Evolutionary conservation across 768 basidiomycete species (phyloP), one percentile per base, ranked within the genome.

Genomic region (Amanita brunnescens): DNA sequence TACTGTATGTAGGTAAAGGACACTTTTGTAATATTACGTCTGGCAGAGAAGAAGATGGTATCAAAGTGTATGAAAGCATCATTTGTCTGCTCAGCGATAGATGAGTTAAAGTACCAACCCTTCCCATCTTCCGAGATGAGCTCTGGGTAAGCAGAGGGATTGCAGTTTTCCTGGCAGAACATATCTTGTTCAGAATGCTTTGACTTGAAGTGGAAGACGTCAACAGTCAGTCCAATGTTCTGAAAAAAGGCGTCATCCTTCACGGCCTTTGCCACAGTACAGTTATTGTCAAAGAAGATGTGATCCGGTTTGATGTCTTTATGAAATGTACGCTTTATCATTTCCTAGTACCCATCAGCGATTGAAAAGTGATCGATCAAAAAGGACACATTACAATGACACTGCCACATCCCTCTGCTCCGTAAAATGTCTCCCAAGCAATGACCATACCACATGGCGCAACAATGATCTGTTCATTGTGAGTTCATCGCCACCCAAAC

Each of bases 1-100:
- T n/a, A n/a, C n/a, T n/a, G n/a, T n/a, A n/a, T n/a, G n/a, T n/a
- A n/a, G n/a, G n/a, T n/a, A n/a, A n/a, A n/a, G n/a, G n/a, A n/a
- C n/a, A n/a, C n/a, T n/a, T n/a, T n/a, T n/a, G n/a, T n/a, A n/a
- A n/a, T n/a, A n/a, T n/a, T n/a, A n/a, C n/a, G n/a, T n/a, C n/a
- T n/a, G n/a, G n/a, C n/a, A n/a, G n/a, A n/a, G n/a, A n/a, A n/a
- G n/a, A n/a, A n/a, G n/a, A n/a, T n/a, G n/a, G n/a, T n/a, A n/a
- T n/a, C n/a, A n/a, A n/a, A n/a, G n/a, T n/a, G n/a, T n/a, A n/a
- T n/a, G n/a, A n/a, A n/a, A n/a, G n/a, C n/a, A n/a, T n/a, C 60
- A 55, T 70, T 70, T 5, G 55, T 57, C 54, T 67, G 65, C 55
- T 72, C 67, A 16, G 69, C 68, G 2, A 58, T 59, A 3, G 69